A percentile compares a stretch with the other conserved stretches of the same genome.
Conservation (phyloP, 768 basidiomycete genomes). For the Lanmaoa pseudosensibilis region DNA sequence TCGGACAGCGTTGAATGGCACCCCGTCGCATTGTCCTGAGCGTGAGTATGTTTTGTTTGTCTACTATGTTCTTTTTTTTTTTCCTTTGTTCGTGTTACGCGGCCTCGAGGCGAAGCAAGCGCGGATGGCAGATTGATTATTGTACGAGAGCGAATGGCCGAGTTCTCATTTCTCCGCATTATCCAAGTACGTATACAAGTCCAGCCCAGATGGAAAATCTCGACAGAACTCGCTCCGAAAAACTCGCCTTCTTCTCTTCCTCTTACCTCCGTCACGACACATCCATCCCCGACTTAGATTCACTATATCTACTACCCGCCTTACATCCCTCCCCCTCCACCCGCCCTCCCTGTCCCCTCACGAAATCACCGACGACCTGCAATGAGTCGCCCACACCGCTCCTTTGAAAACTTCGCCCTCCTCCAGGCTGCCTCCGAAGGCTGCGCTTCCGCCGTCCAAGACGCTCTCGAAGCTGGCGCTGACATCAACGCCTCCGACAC, state of each 20-base stretch:
- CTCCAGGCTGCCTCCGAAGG: constrained; percentile 59
- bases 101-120: constrained; percentile 31
- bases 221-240: constrained; percentile 2
- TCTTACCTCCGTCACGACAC: constrained; percentile 4
- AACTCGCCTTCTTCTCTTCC: constrained; percentile 4
- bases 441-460: constrained; percentile 51
- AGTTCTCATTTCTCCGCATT: constrained; percentile 24
- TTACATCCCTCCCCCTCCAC: neutral
- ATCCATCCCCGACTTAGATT: neutral
- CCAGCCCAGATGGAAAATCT: constrained; percentile 23
- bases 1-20: neutral
- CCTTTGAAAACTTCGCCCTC: constrained; percentile 43
- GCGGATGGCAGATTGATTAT: neutral
- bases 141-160: constrained; percentile 8
- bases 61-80: neutral
- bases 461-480: constrained; percentile 57
- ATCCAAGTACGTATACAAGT: constrained; percentile 29
- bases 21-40: constrained; percentile 8
- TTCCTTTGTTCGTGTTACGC: constrained; percentile 14
- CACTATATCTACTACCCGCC: constrained; percentile 23
- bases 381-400: constrained; percentile 40
- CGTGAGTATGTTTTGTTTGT: constrained; percentile 1
- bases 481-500: constrained; percentile 68
- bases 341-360: constrained; percentile 15
- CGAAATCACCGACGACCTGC: constrained; percentile 34